These are phyloP conservation scores for Escallonia herrerae DNA, from an alignment of 129 eudicot species.

Conservation along the genomic window DNA sequence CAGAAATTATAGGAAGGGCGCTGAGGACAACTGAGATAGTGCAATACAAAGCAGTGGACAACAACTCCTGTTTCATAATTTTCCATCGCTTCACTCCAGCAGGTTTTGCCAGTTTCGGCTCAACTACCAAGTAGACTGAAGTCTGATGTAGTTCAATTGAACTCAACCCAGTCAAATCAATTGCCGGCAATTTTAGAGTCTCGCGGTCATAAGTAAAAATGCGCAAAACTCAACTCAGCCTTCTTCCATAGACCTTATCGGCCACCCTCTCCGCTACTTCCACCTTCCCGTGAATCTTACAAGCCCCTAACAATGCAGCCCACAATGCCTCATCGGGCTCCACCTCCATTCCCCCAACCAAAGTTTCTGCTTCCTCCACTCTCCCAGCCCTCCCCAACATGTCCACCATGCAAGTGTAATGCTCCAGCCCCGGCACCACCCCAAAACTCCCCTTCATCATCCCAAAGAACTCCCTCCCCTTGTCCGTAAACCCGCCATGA, in stretches of 20 bases:
- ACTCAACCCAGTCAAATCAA: too few relatives aligned
- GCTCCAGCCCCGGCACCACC: slow-evolving; percentile 35
- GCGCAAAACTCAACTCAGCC: neutral
- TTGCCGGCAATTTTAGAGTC: too few relatives aligned
- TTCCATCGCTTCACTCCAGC: too few relatives aligned
- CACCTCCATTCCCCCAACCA: slow-evolving; percentile 19
- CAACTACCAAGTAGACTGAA: too few relatives aligned
- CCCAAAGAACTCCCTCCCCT: slow-evolving; percentile 42
- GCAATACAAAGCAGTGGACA: too few relatives aligned
- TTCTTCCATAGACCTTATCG: slow-evolving; percentile 31
- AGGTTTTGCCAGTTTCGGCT: too few relatives aligned
- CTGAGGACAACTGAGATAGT: too few relatives aligned
- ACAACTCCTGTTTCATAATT: too few relatives aligned
- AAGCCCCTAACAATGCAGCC: slow-evolving; percentile 44
- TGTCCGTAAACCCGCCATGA: slow-evolving; percentile 46
- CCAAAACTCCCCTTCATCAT: slow-evolving; percentile 36
- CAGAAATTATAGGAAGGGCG: too few relatives aligned
- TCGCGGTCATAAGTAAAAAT: too few relatives aligned
- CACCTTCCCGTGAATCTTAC: slow-evolving; percentile 40
- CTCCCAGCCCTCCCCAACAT: slow-evolving; percentile 57
- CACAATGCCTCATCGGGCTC: slow-evolving; percentile 38
- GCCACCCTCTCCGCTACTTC: slow-evolving; percentile 45
- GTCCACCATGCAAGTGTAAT: slow-evolving; percentile 63
- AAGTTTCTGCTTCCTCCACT: slow-evolving; percentile 31
- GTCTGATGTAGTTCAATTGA: too few relatives aligned